Base-by-base conservation (phyloP, 805 yeast species). In the Ogataea paradorogensis region DNA sequence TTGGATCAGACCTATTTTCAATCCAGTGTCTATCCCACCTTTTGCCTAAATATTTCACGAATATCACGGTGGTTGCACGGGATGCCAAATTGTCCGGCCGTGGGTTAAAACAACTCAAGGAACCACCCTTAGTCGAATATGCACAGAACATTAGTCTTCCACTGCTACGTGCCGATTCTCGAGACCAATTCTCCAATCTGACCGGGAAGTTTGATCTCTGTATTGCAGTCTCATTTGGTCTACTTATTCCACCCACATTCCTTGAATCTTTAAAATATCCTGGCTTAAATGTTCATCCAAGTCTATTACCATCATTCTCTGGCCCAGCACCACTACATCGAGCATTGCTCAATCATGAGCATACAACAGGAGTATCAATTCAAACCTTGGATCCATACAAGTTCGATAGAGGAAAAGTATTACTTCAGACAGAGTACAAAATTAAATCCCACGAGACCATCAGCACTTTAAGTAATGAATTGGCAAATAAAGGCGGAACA, bases 311-410 rank as follows among this genome's bases (percentile, higher is more conserved):
- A 0, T 66, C 64, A 32, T 78, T 85, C 51, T 75, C 88, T 2
- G 99, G 99, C 1, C 81, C 97, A 0, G 83, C 96, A 1, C 99
- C 99, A 0, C 63, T 93, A 4, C 98, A 91, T 46, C 71, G 78
- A 44, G 80, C 96, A 0, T 61, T 93, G 9, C 58, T 90, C 52
- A 76, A 84, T 43, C 70, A 70, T 28, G 89, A 83, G 48, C 25
- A 46, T 0, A 43, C 33, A 13, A 83, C 97, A 0, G 99, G 98
- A 0, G 95, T 88, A 13, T 77, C 96, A 0, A 74, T 93, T 0
- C 99, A 93, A 59, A 86, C 96, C 0, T 62, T 93, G 16, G 96
- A 93, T 55, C 96, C 97, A 0, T 72, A 83, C 1, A 73, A 79
- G 56, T 93, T 93, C 54, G 99, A 93, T 52, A 69, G 66, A 24